Base-by-base conservation (phyloP, 2,329 filamentous ascomycete genomes). In the Colletotrichum sp. region DNA sequence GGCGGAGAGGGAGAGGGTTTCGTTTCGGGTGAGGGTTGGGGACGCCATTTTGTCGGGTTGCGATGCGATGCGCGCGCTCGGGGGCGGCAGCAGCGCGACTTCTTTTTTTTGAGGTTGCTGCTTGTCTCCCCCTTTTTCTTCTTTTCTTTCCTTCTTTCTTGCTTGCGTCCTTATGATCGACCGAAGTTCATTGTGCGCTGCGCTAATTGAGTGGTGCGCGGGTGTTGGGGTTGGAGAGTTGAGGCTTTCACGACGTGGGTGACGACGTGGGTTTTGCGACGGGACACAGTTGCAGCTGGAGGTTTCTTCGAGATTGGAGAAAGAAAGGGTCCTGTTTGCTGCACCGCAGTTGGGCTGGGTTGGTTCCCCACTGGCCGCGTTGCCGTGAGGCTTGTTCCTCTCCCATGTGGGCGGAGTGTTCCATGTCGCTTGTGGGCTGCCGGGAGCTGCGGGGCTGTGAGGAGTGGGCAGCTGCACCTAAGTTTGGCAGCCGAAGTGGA, bases 1-100 rank as follows among this genome's bases (percentile, higher is more conserved):
- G 21, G 92, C 87, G 78, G 94, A 81, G 77, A 93, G 89, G 69
- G 84, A 84, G 78, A 91, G 81, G n/a, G 88, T 86, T 83, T 93
- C 92, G 68, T 83, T 82, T 77, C 84, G 84, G 68, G 91, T 89
- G 79, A 93, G 90, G 38, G 84, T 79, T 24, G 83, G 80, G 69
- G 80, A 71, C 36, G 82, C 78, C 80, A 83, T 83, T 78, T 79
- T 72, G 71, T 68, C 76, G 18, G 76, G 32, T 15, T 43, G 57
- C 21, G 65, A 52, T 21, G 64, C 18, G 60, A 63, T 9, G 34
- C 30, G 34, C 60, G 38, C 64, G 30, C 28, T 21, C 8, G 52
- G 26, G 34, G 12, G 36, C 21, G 36, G 58, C 15, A 9, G 24
- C 24, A 32, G 28, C 61, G 8, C 18, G 30, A 36, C n/a, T 26